These are phyloP conservation scores for Zygoascus ofunaensis DNA, from an alignment of 805 yeast genomes.

Conservation along the genomic window DNA sequence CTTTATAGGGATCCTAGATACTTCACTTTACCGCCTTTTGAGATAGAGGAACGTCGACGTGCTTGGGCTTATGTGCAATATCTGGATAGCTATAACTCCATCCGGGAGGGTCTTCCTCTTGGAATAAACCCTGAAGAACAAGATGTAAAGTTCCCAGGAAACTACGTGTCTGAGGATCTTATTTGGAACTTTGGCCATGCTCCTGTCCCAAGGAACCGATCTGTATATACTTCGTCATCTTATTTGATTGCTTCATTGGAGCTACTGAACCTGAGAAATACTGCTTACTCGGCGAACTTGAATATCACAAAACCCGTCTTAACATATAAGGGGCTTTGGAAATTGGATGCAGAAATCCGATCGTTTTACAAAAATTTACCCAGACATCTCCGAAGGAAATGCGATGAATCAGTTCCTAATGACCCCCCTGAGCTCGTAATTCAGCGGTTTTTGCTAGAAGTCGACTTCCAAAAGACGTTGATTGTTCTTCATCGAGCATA, in stretches of 20 bases:
- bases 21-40: slow-evolving; percentile 25
- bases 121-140: slow-evolving; percentile 20
- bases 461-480: slow-evolving; percentile 22
- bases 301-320: slow-evolving; percentile 8
- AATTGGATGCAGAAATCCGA: slow-evolving; percentile 21
- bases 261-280: slow-evolving; percentile 7
- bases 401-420: slow-evolving; percentile 14
- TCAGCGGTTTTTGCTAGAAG: slow-evolving; percentile 25
- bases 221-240: slow-evolving; percentile 17
- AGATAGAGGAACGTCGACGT: slow-evolving; percentile 24
- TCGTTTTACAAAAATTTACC: slow-evolving; percentile 21
- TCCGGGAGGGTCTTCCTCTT: slow-evolving; percentile 26
- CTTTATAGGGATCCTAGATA: slow-evolving; percentile 29
- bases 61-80: slow-evolving; percentile 22
- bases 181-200: slow-evolving; percentile 13
- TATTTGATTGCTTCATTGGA: slow-evolving; percentile 16
- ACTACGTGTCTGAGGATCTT: slow-evolving; percentile 21
- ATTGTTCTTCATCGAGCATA: slow-evolving; percentile 24
- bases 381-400: slow-evolving; percentile 15
- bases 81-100: slow-evolving; percentile 21
- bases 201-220: slow-evolving; percentile 14
- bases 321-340: slow-evolving; percentile 14
- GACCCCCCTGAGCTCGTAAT: slow-evolving; percentile 20
- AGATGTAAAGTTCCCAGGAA: slow-evolving; percentile 22
- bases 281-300: slow-evolving; percentile 8